phyloP scores from a whole-genome alignment of 2,329 filamentous ascomycete genomes.

The Aspergillus phoenicis region DNA sequence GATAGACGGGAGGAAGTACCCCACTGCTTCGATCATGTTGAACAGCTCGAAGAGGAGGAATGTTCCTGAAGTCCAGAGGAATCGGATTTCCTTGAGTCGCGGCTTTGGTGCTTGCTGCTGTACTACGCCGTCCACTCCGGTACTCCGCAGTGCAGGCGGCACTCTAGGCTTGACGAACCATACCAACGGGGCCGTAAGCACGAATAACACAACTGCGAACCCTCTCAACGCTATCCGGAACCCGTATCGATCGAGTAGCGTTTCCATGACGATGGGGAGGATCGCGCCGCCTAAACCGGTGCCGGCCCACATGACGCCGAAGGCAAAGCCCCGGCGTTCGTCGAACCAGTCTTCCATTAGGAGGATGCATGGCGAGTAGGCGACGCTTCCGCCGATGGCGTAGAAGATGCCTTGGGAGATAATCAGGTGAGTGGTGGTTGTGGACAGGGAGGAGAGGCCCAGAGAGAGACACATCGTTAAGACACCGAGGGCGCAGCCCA shows the following conservation, averaged over 20 bases:
- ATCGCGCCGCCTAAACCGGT: constrained; percentile 45
- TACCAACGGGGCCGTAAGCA: constrained; percentile 27
- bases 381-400: constrained; percentile 51
- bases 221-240: constrained; percentile 49
- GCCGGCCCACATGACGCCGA: constrained; percentile 45
- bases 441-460: constrained; percentile 29
- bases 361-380: constrained; percentile 52
- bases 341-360: constrained; percentile 57
- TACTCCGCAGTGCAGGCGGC: constrained; percentile 23
- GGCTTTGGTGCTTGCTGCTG: too few species aligned
- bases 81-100: constrained; percentile 33
- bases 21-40: constrained; percentile 42
- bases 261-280: constrained; percentile 50
- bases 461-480: constrained; percentile 28
- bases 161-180: constrained; percentile 48
- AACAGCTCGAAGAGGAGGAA: constrained; percentile 54
- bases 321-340: constrained; percentile 47
- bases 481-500: constrained; percentile 26
- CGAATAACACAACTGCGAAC: constrained; percentile 41
- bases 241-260: constrained; percentile 46
- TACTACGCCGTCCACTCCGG: too few species aligned
- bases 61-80: constrained; percentile 34
- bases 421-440: constrained; percentile 27
- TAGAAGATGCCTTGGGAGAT: constrained; percentile 35
- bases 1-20: constrained; percentile 43